phyloP scores from a whole-genome alignment of 768 basidiomycete species.

The Filobasidium floriforme region DNA sequence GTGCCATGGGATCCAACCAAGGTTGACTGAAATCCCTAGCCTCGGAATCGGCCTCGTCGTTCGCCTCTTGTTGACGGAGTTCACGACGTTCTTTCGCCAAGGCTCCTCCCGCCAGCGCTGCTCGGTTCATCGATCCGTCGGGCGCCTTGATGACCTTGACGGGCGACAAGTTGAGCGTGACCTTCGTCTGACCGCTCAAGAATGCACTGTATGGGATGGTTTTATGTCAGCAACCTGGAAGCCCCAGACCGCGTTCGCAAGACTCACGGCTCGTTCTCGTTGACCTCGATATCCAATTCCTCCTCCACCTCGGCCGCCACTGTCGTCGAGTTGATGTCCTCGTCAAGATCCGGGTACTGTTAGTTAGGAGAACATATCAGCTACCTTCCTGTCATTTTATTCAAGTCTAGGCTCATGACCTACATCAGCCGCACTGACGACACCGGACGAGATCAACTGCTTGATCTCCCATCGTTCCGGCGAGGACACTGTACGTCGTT shows the following conservation, averaged over 20 bases:
- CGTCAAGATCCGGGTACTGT: slow-evolving; percentile 43
- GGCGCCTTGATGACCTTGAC: slow-evolving; percentile 98
- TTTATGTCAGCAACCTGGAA: too few relatives aligned
- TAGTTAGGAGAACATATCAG: slow-evolving; percentile 7
- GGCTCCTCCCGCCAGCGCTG: slow-evolving; percentile 86
- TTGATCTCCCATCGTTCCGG: slow-evolving; percentile 99
- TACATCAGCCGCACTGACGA: slow-evolving; percentile 71
- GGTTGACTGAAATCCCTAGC: slow-evolving; percentile 89
- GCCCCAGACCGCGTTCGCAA: too few relatives aligned
- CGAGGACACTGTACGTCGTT: slow-evolving; percentile 56
- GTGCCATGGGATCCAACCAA: slow-evolving; percentile 97
- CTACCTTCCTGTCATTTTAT: slow-evolving; percentile 38
- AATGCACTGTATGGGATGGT: slow-evolving; percentile 56
- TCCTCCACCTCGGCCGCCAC: slow-evolving; percentile 79
- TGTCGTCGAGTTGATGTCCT: slow-evolving; percentile 35
- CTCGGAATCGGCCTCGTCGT: slow-evolving; percentile 89
- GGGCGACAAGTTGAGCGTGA: slow-evolving; percentile 87
- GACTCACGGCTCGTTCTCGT: slow-evolving; percentile 77
- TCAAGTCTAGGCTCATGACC: slow-evolving; percentile 49
- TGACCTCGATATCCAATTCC: slow-evolving; percentile 92
- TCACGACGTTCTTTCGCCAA: slow-evolving; percentile 92
- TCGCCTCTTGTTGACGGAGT: slow-evolving; percentile 83
- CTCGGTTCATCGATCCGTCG: slow-evolving; percentile 91
- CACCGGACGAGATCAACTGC: slow-evolving; percentile 93
- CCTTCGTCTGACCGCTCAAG: slow-evolving; percentile 90